Evolutionary conservation across 1,284 basidiomycete species (phyloP).

Genomic region (Golubevia sp.): DNA sequence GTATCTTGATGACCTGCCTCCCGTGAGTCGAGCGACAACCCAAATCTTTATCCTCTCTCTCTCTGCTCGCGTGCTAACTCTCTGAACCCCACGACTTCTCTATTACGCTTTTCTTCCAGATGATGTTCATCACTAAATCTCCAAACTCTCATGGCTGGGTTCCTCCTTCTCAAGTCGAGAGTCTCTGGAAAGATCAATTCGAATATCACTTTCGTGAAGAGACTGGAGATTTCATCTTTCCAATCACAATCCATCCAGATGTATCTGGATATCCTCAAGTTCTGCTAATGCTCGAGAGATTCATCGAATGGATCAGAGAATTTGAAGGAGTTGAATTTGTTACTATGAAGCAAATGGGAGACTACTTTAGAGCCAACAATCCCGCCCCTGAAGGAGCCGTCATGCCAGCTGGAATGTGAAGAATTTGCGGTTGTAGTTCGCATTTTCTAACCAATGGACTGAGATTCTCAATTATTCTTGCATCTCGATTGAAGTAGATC

Average conservation of each 20-base stretch:
- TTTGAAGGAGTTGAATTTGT: conserved; percentile 76
- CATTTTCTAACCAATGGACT: too few species aligned
- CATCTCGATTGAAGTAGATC: too few species aligned
- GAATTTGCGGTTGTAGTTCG: too few species aligned
- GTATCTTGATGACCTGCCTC: conserved; percentile 72
- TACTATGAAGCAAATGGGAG: conserved; percentile 69
- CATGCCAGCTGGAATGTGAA: too few species aligned
- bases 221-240: conserved; percentile 72
- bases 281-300: conserved; percentile 77
- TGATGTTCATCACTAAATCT: conserved; percentile 75
- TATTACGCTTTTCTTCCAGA: too few species aligned
- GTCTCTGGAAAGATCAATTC: conserved; percentile 78
- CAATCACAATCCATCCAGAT: conserved; percentile 78
- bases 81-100: too few species aligned
- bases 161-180: conserved; percentile 72
- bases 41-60: not conserved
- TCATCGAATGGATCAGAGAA: conserved; percentile 77
- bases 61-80: not conserved
- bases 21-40: conserved; percentile 30
- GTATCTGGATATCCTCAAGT: conserved; percentile 74
- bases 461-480: too few species aligned
- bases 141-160: conserved; percentile 76
- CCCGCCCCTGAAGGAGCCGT: conserved; percentile 4
- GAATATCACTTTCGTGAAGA: conserved; percentile 72
- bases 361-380: conserved; percentile 17